Evolutionary conservation across 305 asterid species (phyloP).

Genomic region (Rubia peregrina): DNA sequence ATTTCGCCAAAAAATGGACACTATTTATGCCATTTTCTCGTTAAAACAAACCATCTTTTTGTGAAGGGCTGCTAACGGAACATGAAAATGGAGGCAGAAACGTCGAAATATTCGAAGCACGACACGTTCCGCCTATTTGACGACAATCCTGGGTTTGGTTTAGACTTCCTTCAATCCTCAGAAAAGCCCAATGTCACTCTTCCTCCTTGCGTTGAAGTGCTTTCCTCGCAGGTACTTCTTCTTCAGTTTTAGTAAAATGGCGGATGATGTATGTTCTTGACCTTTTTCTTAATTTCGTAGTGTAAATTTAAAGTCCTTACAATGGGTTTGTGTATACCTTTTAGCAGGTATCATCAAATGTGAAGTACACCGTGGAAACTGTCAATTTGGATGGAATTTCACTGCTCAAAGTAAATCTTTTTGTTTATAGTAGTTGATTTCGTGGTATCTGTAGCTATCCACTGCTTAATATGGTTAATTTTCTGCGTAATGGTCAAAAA

Average conservation of each 20-base stretch:
- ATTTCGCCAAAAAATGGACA: too few relatives aligned
- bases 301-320: background rate
- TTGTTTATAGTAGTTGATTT: background rate
- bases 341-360: constrained; percentile 47
- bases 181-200: constrained; percentile 50
- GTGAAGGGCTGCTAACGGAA: constrained; percentile 10
- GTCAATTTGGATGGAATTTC: constrained; percentile 63
- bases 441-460: background rate
- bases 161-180: constrained; percentile 40
- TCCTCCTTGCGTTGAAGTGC: constrained; percentile 47
- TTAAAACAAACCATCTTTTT: too few relatives aligned
- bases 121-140: constrained; percentile 50
- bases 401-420: constrained; percentile 50
- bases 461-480: background rate
- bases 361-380: constrained; percentile 49
- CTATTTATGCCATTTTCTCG: too few relatives aligned
- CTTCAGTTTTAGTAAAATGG: background rate
- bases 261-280: background rate
- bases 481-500: background rate
- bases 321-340: constrained; percentile 7
- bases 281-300: background rate
- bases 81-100: constrained; percentile 32
- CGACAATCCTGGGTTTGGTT: constrained; percentile 39
- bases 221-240: constrained; percentile 37
- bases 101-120: constrained; percentile 26